Base-by-base conservation (phyloP, 108 stramenopile genomes). In the Nitzschia inconspicua region DNA sequence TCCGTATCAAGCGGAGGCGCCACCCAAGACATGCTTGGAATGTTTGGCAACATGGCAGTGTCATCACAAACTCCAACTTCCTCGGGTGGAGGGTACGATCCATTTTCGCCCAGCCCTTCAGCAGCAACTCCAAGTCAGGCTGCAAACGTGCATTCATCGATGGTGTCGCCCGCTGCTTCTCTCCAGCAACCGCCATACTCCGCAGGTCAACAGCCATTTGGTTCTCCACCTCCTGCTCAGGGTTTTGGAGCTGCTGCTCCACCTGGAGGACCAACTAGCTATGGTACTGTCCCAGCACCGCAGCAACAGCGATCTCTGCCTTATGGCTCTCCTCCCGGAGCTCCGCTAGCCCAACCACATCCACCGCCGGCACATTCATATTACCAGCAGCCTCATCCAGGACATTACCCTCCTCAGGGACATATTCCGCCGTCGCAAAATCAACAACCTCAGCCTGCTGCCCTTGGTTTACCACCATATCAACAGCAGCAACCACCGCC, bases 401-500 rank as follows among this genome's bases (percentile, higher is more conserved):
- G 24, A 13, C 44, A 6, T 22, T 28, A 19, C 11, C 60, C 35
- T 16, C 20, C 35, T 14, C 23, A 60, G 25, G 31, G 47, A 10
- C 37, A 25, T 0, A 31, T 25, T 39, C 54, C 36, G 4, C 54
- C 27, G 36, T 35, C 48, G 16, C 35, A 59, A 39, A 8, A 57
- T 40, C 20, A 57, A 20, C 56, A 47, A 20, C 26, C 44, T 37
- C 29, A 32, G 37, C 32, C 31, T 26, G 25, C 57, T 3, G 42
- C 24, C n/a, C n/a, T n/a, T n/a, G n/a, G n/a, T n/a, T n/a, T n/a
- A n/a, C n/a, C n/a, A n/a, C 1, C 40, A 41, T 40, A 43, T 19
- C 46, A 35, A 16, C 62, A 56, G 24, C 53, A 63, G 11, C 55
- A 48, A 11, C 29, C 56, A 10, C 49, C 36, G 31, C 62, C 30